Evolutionary conservation across 2,329 filamentous ascomycete species (phyloP), one percentile per base, ranked within the genome.

Genomic region (Fusarium camptoceras): DNA sequence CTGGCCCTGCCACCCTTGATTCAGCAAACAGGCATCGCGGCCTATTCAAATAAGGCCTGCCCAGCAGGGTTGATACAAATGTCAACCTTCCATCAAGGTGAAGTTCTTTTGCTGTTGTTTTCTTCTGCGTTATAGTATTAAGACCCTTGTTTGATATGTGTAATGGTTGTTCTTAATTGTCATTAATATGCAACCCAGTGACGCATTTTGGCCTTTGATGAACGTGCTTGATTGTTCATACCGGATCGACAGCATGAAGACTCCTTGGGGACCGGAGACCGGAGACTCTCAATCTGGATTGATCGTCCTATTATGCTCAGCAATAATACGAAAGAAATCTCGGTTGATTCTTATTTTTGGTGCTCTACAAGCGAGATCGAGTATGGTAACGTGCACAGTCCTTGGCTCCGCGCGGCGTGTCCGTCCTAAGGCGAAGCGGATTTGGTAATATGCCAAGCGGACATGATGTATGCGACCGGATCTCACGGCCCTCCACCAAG

Each of bases 401-500:
- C 63, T 66, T 66, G 64, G 59, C 62, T 66, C 64, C 61, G 59
- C 49, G 43, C 73, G 73, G 73, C 66, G 39, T 74, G 69, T 34
- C 73, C 73, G 73, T 71, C 50, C 20, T 56, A 66, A 69, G 34
- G 41, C 50, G 56, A 63, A 61, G 58, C 53, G 72, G 64, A 64
- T 59, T 65, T 51, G 48, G 55, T 27, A 51, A 41, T 43, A 20
- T 64, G 71, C 73, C 71, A 75, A 73, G 73, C 44, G 59, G 49
- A 44, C 50, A 69, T 71, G 69, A 62, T 69, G 69, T 61, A 70
- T 63, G 59, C 59, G 42, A 28, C 60, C 73, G 73, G 73, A 75
- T 72, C 73, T 71, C 50, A 70, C 73, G 73, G 73, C 73, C 69
- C 71, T 64, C 65, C 59, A 59, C 41, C 57, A 57, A 59, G 71